Evolutionary conservation across 1,284 basidiomycete genomes (phyloP), one percentile per base, ranked within the genome.

Genomic region (Ganoderma leucocontextum): DNA sequence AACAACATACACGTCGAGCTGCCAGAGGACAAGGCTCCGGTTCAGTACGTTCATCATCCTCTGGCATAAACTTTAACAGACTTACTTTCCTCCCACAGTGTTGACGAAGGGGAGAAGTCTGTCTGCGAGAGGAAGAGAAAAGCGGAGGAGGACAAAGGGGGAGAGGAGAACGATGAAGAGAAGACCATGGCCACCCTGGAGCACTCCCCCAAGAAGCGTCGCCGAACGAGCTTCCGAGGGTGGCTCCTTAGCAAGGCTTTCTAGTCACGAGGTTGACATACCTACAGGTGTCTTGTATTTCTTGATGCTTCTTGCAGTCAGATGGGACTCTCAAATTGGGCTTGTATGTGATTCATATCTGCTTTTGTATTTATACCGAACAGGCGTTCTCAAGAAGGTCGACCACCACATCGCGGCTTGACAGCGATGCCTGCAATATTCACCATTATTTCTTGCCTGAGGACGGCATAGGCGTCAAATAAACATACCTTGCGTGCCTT

Each of bases 201-300:
- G 15, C 35, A 38, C 5, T 38, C 33, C 19, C 55, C 55, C 4
- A 22, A 38, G 38, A 41, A 60, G 58, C n/a, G 57, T 22, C 58
- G 38, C n/a, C 36, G 58, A 2, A 41, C 58, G n/a, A 22, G 58
- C 22, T 39, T 41, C 10, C 22, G 35, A 13, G 35, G 35, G 4
- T 58, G 57, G 57, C 36, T 29, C 29, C 29, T 58, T 19, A 36
- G 55, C 29, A 35, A 36, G 55, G 55, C n/a, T 57, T 57, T 36
- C 6, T 57, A 36, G 55, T 36, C 15, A 33, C 33, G 25, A 13
- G 2, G 47, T 29, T 13, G 17, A 49, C 15, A 17, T 29, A 55
- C 33, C 22, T 25, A 10, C 4, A 5, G 22, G 4, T 25, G 13
- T 49, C 44, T 22, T 12, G 22, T 25, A 2, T 6, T 25, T 49